A percentile compares a stretch with the other conserved stretches of the same genome.
Evolutionary conservation across 129 eudicot species (phyloP).

Genomic region (Pittosporum tobira): DNA sequence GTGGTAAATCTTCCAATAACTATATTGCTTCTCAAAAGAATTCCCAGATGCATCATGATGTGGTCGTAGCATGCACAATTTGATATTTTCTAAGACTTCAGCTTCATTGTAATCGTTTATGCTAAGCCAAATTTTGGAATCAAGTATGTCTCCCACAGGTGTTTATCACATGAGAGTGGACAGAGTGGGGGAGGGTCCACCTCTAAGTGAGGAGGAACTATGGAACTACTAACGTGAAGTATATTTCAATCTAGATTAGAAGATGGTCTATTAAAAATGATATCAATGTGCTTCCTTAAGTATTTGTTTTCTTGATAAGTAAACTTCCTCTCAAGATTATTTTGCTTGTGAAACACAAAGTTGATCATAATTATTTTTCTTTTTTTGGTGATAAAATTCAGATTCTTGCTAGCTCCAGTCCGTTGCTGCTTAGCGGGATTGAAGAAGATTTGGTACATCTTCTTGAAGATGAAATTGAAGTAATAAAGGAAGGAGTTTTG

Average conservation of each 20-base stretch:
- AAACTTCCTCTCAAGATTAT: too few relatives aligned
- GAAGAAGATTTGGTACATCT: conserved; percentile 72
- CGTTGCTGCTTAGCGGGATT: conserved; percentile 61
- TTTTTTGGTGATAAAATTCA: conserved; percentile 20
- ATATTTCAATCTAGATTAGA: too few relatives aligned
- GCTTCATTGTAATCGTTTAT: neutral
- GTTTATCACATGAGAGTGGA: too few relatives aligned
- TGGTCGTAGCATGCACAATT: neutral
- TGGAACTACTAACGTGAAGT: too few relatives aligned
- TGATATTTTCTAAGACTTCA: neutral
- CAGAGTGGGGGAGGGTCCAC: too few relatives aligned
- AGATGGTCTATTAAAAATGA: neutral
- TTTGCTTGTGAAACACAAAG: neutral
- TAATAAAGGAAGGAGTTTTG: conserved; percentile 81
- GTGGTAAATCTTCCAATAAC: conserved; percentile 40
- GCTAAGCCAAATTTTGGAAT: neutral
- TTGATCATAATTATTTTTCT: neutral
- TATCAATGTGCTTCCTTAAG: neutral
- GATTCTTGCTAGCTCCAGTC: conserved; percentile 79
- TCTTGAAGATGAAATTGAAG: conserved; percentile 86
- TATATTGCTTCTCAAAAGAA: conserved; percentile 1
- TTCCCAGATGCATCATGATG: neutral
- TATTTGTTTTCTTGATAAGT: too few relatives aligned
- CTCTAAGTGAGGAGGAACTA: too few relatives aligned
- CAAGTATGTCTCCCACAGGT: neutral